Evolutionary conservation across 176 grass and related monocot genomes (phyloP).

Genomic region (Chrysopogon serrulatus): DNA sequence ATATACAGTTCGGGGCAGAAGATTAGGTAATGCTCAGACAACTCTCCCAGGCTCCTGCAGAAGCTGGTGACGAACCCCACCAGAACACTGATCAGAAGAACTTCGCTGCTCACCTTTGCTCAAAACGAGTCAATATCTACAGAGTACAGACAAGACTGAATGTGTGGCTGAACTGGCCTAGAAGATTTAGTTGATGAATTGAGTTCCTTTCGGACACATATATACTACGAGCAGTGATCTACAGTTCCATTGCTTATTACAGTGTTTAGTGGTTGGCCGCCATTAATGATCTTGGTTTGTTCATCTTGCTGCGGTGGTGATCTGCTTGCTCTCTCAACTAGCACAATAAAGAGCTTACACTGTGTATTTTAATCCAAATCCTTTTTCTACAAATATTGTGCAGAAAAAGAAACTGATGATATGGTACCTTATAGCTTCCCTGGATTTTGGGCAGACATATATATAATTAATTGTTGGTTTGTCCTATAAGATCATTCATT

Average conservation of each 20-base stretch:
- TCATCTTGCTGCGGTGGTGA: conserved; percentile 2
- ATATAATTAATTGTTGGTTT: neutral
- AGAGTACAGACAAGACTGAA: conserved; percentile 12
- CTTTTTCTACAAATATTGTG: neutral
- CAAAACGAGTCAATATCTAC: neutral
- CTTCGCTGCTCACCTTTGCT: conserved; percentile 34
- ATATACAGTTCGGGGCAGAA: conserved; percentile 21
- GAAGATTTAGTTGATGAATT: conserved; percentile 25
- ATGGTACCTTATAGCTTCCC: neutral
- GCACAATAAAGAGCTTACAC: conserved; percentile 6
- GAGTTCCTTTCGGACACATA: neutral
- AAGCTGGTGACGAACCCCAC: conserved; percentile 46
- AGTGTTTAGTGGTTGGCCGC: conserved; percentile 32
- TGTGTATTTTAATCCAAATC: conserved; percentile 4
- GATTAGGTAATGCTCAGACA: conserved; percentile 46
- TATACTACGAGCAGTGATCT: conserved; percentile 10
- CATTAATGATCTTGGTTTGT: conserved; percentile 26
- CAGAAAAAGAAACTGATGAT: neutral
- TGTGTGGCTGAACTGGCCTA: conserved; percentile 7
- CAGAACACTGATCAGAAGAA: conserved; percentile 57
- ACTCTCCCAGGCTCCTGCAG: conserved; percentile 53
- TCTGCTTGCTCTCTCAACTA: neutral
- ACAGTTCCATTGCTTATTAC: neutral
- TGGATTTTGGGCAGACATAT: neutral
- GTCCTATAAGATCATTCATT: neutral